Evolutionary conservation across 768 basidiomycete genomes (phyloP).

Genomic region (Mycena rosella): DNA sequence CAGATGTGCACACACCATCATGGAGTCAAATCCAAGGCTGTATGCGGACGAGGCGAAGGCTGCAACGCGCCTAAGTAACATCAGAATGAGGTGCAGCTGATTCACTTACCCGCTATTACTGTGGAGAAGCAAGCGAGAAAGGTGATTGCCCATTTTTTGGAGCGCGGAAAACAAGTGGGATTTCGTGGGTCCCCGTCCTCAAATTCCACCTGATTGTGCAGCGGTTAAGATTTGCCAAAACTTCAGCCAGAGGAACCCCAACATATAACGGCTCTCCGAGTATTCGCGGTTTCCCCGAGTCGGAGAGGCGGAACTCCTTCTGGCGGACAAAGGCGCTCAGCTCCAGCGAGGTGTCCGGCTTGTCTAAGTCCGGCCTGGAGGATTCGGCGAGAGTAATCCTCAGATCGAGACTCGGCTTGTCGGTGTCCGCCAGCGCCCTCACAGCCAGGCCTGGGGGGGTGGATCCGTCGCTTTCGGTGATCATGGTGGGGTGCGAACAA

Average conservation of each 20-base stretch:
- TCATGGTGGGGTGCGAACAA: conserved; percentile 8
- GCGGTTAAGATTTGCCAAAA: background rate
- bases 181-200: conserved; percentile 53
- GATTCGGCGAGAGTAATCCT: conserved; percentile 44
- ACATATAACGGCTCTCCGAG: conserved; percentile 17
- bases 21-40: conserved; percentile 67
- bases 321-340: conserved; percentile 47
- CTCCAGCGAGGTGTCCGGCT: conserved; percentile 48
- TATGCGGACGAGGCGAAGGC: conserved; percentile 67
- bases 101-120: conserved; percentile 57
- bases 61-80: conserved; percentile 35
- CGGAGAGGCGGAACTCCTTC: conserved; percentile 25
- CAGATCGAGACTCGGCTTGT: conserved; percentile 53
- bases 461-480: background rate
- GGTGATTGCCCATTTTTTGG: conserved; percentile 59
- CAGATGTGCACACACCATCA: conserved; percentile 52
- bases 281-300: conserved; percentile 15
- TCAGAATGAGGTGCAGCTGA: background rate
- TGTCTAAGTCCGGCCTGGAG: conserved; percentile 46
- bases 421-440: conserved; percentile 46
- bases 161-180: conserved; percentile 52
- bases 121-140: conserved; percentile 62
- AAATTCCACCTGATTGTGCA: conserved; percentile 53
- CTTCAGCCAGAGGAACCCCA: background rate
- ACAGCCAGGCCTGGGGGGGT: conserved; percentile 38